Conservation (phyloP, 495 filamentous ascomycete genomes). For the Xylaria palmicola region DNA sequence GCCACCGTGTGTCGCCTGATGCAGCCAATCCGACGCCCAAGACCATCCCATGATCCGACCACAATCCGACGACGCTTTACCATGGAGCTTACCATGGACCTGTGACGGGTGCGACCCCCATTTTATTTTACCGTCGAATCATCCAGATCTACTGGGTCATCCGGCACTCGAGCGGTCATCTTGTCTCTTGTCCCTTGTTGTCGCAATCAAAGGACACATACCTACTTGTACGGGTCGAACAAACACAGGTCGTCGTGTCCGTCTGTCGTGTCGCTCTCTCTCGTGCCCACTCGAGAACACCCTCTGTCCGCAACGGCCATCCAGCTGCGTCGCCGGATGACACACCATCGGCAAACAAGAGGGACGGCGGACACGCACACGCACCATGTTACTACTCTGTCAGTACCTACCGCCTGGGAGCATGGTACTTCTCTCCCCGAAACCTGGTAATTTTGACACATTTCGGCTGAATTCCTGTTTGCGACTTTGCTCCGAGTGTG, state of each 20-base stretch:
- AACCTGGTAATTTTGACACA: constrained; percentile 5
- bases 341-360: not conserved
- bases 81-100: too few species aligned
- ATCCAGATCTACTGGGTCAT: constrained; percentile 10
- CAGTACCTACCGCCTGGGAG: not conserved
- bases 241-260: too few species aligned
- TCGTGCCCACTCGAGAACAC: not conserved
- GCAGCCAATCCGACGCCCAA: not conserved
- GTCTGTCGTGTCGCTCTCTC: too few species aligned
- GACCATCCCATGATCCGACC: constrained; percentile 3
- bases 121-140: constrained; percentile 12
- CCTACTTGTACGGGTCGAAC: too few species aligned
- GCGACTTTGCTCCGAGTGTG: too few species aligned
- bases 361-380: not conserved
- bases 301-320: not conserved
- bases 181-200: not conserved
- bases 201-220: too few species aligned
- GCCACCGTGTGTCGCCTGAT: constrained; percentile 1
- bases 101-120: not conserved
- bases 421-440: constrained; percentile 9
- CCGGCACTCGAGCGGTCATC: not conserved
- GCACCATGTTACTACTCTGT: not conserved
- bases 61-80: too few species aligned
- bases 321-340: not conserved
- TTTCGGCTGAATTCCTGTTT: constrained; percentile 5